Base-by-base conservation (phyloP, 2,329 filamentous ascomycete species). In the Neoarthrinium moseri region DNA sequence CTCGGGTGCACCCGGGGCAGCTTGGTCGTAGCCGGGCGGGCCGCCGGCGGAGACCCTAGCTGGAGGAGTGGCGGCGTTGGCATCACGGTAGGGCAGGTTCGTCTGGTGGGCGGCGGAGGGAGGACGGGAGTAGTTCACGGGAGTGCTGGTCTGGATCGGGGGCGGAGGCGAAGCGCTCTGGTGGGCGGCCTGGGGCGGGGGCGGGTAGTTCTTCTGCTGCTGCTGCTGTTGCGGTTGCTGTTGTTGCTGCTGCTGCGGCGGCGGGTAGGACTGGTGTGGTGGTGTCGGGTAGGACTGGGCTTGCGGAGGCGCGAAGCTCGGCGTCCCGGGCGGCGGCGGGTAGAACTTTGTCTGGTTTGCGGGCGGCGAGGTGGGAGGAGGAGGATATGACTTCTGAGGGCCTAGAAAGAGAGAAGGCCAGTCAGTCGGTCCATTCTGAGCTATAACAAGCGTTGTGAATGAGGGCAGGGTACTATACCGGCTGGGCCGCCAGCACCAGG, bases 311-410 rank as follows among this genome's bases (percentile, higher is more conserved):
- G 64, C 57, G 45, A 56, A 60, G 49, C 58, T 56, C 13, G 63
- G 59, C 13, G 70, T 67, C 11, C 55, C 56, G 21, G 71, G 70
- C 43, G 72, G 66, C 40, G 72, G 65, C 38, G 73, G 62, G 35
- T 65, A 75, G 60, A 73, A 75, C 36, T 69, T 70, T 18, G 69
- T 63, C 51, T 69, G 67, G 57, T 66, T 68, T 33, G 71, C 69
- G 3, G 74, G 72, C 39, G 73, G 69, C 18, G 74, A 77, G 5
- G 67, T 70, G 23, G 74, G 72, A 15, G 73, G 73, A 38, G 68
- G 65, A 36, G 72, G 71, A 54, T 74, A 76, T 50, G 66, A 69
- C 40, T 69, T 68, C 48, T 70, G 61, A 21, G 50, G 53, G 53
- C 51, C 54, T 60, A 46, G n/a, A n/a, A n/a, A n/a, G n/a, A n/a